These are phyloP conservation scores for Pseudogymnoascus sp. DNA, from an alignment of 2,329 filamentous ascomycete genomes.

Conservation along the genomic window DNA sequence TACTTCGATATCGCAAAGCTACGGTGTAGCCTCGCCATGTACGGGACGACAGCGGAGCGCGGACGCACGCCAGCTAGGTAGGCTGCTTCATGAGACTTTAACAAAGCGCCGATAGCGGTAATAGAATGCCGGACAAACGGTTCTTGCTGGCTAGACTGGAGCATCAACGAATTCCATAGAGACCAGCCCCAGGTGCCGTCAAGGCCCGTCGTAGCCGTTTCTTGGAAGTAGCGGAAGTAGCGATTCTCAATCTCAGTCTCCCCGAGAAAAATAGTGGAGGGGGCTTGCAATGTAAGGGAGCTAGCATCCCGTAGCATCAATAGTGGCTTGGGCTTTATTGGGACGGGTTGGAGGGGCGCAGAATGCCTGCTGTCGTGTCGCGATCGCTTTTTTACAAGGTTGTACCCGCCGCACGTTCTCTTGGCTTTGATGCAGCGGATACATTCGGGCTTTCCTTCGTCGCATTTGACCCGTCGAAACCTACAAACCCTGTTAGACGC, in stretches of 20 bases:
- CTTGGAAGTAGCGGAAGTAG: conserved; percentile 56
- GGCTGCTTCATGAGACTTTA: conserved; percentile 14
- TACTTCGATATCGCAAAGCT: conserved; percentile 12
- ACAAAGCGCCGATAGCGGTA: conserved; percentile 21
- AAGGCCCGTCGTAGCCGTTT: conserved; percentile 53
- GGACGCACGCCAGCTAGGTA: conserved; percentile 11
- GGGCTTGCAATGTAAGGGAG: conserved; percentile 16
- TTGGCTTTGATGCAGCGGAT: conserved; percentile 54
- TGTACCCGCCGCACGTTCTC: conserved; percentile 55
- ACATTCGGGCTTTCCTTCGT: conserved; percentile 56
- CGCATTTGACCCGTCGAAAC: conserved; percentile 52
- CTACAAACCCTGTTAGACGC: neutral
- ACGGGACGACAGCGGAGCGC: conserved; percentile 18
- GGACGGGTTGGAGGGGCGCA: conserved; percentile 12
- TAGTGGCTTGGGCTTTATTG: conserved; percentile 13
- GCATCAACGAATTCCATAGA: conserved; percentile 20
- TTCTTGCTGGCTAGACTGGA: conserved; percentile 18
- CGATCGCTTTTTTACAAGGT: conserved; percentile 2
- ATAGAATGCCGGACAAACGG: conserved; percentile 22
- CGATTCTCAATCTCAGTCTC: conserved; percentile 46
- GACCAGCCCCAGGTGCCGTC: conserved; percentile 54
- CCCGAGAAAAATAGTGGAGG: conserved; percentile 35
- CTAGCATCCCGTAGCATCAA: conserved; percentile 27
- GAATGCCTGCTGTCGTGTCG: neutral
- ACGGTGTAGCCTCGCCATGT: conserved; percentile 17